Evolutionary conservation across 2,329 filamentous ascomycete species (phyloP).

Genomic region (Exophiala sp.): DNA sequence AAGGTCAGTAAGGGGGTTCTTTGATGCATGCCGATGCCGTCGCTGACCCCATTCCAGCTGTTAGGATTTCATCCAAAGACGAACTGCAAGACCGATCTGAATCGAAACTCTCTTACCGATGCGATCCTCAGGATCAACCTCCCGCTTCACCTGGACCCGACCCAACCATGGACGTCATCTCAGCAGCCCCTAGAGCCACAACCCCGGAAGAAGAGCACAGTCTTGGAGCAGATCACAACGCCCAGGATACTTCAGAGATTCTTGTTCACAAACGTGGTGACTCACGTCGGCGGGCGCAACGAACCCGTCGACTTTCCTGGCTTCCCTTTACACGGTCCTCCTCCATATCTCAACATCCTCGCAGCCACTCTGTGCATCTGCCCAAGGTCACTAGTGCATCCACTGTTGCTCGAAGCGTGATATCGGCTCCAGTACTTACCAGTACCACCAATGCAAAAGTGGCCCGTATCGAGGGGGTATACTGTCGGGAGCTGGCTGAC

Average conservation of each 20-base stretch:
- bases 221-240: neutral
- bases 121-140: constrained; percentile 24
- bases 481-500: constrained; percentile 22
- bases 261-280: neutral
- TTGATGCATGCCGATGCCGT: neutral
- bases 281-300: constrained; percentile 6
- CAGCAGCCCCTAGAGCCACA: neutral
- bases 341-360: constrained; percentile 5
- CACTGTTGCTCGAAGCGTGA: constrained; percentile 26
- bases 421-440: constrained; percentile 27
- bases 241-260: neutral
- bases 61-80: constrained; percentile 19
- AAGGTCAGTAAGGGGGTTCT: constrained; percentile 14
- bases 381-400: constrained; percentile 23
- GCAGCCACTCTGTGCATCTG: constrained; percentile 22
- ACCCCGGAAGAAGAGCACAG: constrained; percentile 2
- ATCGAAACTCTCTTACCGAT: constrained; percentile 23
- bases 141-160: constrained; percentile 12
- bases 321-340: constrained; percentile 17
- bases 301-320: constrained; percentile 26
- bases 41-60: constrained; percentile 15
- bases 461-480: constrained; percentile 25
- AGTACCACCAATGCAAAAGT: constrained; percentile 28
- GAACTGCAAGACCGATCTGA: constrained; percentile 15
- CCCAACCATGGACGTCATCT: neutral